These are phyloP conservation scores for Oryza punctata DNA, from an alignment of 176 grass and related monocot species.

Conservation along the genomic window DNA sequence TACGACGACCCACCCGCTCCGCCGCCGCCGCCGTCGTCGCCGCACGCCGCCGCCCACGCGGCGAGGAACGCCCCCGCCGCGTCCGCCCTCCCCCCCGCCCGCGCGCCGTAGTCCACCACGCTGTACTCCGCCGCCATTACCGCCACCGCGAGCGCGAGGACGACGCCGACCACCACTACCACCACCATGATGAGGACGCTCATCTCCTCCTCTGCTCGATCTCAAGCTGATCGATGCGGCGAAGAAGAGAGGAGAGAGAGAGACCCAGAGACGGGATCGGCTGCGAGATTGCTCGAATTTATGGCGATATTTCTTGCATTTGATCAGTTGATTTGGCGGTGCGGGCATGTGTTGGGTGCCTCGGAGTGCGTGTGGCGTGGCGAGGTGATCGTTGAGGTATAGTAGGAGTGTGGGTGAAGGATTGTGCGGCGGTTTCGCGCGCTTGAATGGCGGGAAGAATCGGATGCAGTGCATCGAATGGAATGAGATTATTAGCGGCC, in stretches of 20 bases:
- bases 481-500: too few relatives aligned
- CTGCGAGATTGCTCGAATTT: neutral
- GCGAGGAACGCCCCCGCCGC: constrained; percentile 41
- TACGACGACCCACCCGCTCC: too few relatives aligned
- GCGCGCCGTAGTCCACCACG: constrained; percentile 58
- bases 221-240: neutral
- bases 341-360: neutral
- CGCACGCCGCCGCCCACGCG: constrained; percentile 53
- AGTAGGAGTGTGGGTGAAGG: neutral
- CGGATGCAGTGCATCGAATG: too few relatives aligned
- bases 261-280: neutral
- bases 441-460: neutral
- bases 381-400: too few relatives aligned
- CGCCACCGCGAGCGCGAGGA: neutral
- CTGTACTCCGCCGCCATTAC: constrained; percentile 37
- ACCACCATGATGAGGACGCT: neutral
- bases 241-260: neutral
- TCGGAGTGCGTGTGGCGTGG: neutral
- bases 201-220: neutral
- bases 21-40: neutral
- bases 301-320: neutral
- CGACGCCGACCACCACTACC: neutral
- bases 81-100: constrained; percentile 37
- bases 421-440: neutral
- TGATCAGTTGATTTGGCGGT: neutral